Percentiles rank a stretch among this genome's conserved stretches.
Conservation (phyloP, 139 green algal genomes). For the Chlorella sp. region DNA sequence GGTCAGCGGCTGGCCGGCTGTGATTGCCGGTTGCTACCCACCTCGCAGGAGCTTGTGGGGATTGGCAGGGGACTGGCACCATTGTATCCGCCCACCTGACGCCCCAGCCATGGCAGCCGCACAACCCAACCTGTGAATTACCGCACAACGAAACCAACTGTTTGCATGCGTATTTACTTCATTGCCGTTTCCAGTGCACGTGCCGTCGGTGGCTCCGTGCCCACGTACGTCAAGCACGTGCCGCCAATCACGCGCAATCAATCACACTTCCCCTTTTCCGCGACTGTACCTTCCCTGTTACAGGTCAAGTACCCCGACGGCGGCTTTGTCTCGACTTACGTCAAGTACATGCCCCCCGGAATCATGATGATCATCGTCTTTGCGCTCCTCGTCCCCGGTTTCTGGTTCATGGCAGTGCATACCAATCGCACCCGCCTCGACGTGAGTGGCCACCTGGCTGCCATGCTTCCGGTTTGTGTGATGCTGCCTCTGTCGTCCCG, state of each 20-base stretch:
- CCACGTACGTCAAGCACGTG: too few relatives aligned
- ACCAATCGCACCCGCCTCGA: constrained; percentile 35
- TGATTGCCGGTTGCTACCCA: too few relatives aligned
- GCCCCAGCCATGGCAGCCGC: not conserved
- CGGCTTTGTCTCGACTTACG: constrained; percentile 26
- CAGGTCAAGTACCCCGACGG: constrained; percentile 16
- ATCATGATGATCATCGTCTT: constrained; percentile 43
- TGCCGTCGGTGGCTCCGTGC: too few relatives aligned
- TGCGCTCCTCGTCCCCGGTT: constrained; percentile 38
- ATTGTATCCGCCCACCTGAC: not conserved
- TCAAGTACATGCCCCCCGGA: constrained; percentile 45
- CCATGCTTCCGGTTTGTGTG: too few relatives aligned
- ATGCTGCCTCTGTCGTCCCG: too few relatives aligned
- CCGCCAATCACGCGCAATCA: too few relatives aligned
- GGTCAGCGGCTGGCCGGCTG: not conserved
- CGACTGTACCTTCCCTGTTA: too few relatives aligned
- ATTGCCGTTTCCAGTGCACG: too few relatives aligned
- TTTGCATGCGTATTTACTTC: not conserved
- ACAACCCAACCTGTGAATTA: not conserved
- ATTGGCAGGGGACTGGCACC: not conserved
- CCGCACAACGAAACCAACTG: not conserved
- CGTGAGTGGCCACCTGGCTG: not conserved
- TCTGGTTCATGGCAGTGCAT: constrained; percentile 45
- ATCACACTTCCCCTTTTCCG: too few relatives aligned
- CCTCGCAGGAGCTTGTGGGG: too few relatives aligned